Conservation (phyloP, 176 grass and related monocot genomes). For the Oropetium thomaeum region DNA sequence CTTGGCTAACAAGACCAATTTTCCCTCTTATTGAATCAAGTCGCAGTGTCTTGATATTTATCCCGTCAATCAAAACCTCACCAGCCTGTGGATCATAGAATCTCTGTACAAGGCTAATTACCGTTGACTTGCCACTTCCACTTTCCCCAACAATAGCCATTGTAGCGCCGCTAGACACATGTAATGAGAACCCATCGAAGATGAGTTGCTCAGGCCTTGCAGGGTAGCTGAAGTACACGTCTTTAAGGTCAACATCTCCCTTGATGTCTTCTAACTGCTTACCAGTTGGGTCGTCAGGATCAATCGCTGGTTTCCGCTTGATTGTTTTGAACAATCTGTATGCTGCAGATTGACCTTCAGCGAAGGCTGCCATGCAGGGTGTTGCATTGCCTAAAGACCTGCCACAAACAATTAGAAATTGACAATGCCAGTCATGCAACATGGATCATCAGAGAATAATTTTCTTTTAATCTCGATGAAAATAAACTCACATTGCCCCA, state of each 20-base stretch:
- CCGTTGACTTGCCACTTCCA: constrained; percentile 78
- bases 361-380: constrained; percentile 69
- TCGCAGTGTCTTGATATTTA: constrained; percentile 70
- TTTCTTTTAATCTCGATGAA: background rate
- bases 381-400: constrained; percentile 76
- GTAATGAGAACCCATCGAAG: constrained; percentile 49
- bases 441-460: background rate
- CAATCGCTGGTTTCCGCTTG: constrained; percentile 67
- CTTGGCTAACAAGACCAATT: constrained; percentile 79
- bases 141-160: constrained; percentile 88
- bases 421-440: background rate
- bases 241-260: constrained; percentile 56
- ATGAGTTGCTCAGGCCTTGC: constrained; percentile 67
- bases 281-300: constrained; percentile 53
- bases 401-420: constrained; percentile 10
- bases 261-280: constrained; percentile 53
- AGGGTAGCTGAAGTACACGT: constrained; percentile 74
- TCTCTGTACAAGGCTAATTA: constrained; percentile 69
- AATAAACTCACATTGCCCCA: constrained; percentile 54
- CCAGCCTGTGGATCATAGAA: constrained; percentile 77
- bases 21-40: constrained; percentile 65
- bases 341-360: constrained; percentile 75
- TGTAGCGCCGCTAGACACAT: constrained; percentile 54
- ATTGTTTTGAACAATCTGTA: constrained; percentile 68
- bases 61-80: constrained; percentile 62